Base-by-base conservation (phyloP, 2,329 filamentous ascomycete genomes). In the Claviceps cyperi region DNA sequence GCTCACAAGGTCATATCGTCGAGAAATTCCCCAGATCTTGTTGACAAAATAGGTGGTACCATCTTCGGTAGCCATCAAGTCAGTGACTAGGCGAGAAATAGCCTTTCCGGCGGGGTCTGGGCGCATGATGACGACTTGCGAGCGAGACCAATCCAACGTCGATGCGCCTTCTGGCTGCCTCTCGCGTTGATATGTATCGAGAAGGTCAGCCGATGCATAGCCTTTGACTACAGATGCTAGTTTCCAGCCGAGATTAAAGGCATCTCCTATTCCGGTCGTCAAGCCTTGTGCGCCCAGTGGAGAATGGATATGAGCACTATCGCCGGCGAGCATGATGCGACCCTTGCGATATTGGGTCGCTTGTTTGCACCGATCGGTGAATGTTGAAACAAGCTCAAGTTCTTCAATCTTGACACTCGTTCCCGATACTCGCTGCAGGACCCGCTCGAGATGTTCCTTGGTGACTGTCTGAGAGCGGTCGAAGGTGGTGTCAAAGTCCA, bases 221-320 rank as follows among this genome's bases (percentile, higher is more conserved):
- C 13, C 45, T 14, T 57, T 52, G 3, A 74, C 52, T 0, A 69
- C 66, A 0, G 68, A 62, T 0, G 68, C 65, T 2, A 76, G 60
- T 53, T 75, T 76, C 71, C 73, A 76, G n/a, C 67, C 67, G 4
- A 76, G 59, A 39, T 75, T 75, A 37, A 72, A 66, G 1, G 71
- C 67, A 54, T 76, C 73, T 46, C 69, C 69, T 19, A 76, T 65
- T 0, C 73, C 72, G 0, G 71, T 71, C 51, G 76, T 76, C 65
- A 76, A 68, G 2, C 74, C 73, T 56, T 76, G 72, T 1, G 68
- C 73, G 2, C 71, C 73, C 3, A 69, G 66, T 3, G 69, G 68
- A 36, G 64, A 69, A 53, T 74, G 72, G 3, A 70, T 72, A 51
- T 76, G 73, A 14, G 69, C 71, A 9, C 72, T 71, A 50, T 77